Evolutionary conservation across 2,329 filamentous ascomycete species (phyloP).

Genomic region (Lasiodiplodia gonubiensis): DNA sequence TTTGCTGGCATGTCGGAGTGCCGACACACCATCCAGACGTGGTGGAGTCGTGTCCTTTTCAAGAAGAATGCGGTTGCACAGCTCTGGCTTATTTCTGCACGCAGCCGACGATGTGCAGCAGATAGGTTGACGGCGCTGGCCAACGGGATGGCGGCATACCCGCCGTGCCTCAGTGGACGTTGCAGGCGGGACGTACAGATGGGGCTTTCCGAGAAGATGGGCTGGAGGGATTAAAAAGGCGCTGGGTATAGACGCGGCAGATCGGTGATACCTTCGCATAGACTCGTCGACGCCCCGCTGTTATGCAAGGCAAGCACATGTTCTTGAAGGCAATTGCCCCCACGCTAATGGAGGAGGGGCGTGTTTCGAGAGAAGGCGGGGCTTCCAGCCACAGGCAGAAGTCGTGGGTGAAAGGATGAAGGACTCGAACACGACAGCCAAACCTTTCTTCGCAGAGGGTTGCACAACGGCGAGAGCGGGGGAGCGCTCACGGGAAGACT

Average conservation of each 20-base stretch:
- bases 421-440: background rate
- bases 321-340: constrained; percentile 13
- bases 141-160: constrained; percentile 2
- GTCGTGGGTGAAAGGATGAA: background rate
- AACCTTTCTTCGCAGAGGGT: constrained; percentile 2
- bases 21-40: background rate
- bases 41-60: background rate
- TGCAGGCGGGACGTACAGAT: constrained; percentile 7
- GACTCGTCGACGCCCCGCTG: constrained; percentile 4
- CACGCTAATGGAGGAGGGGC: constrained; percentile 17
- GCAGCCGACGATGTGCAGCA: constrained; percentile 5
- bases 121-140: background rate
- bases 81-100: constrained; percentile 2
- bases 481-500: background rate
- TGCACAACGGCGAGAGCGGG: background rate
- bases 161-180: background rate
- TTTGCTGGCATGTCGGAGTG: background rate
- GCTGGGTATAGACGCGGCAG: constrained; percentile 2
- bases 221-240: background rate
- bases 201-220: background rate
- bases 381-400: background rate
- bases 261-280: background rate
- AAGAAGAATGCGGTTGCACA: background rate
- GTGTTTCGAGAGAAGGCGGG: constrained; percentile 4
- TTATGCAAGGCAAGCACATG: constrained; percentile 14